Evolutionary conservation across 1,284 basidiomycete genomes (phyloP).

Genomic region (Pseudozyma sp.): DNA sequence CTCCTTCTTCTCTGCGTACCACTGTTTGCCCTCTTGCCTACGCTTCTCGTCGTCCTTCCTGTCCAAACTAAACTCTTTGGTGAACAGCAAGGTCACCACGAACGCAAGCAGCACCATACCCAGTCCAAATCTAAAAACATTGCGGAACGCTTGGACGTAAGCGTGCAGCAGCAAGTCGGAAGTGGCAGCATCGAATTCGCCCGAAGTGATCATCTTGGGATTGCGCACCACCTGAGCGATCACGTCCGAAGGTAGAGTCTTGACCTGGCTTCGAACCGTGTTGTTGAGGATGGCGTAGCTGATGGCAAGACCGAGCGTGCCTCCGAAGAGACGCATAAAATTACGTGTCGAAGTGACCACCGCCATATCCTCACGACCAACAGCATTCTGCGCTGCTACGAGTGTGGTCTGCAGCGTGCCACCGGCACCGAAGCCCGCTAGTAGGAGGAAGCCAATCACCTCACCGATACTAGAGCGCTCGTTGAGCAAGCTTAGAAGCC

Average conservation of each 20-base stretch:
- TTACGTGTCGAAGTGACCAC: constrained; percentile 79
- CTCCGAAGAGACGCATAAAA: constrained; percentile 77
- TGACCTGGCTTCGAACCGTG: constrained; percentile 22
- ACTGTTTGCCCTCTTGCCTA: constrained; percentile 69
- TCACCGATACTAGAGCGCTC: constrained; percentile 72
- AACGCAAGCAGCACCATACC: constrained; percentile 52
- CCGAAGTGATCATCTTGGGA: constrained; percentile 34
- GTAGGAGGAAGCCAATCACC: constrained; percentile 77
- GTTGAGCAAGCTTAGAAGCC: constrained; percentile 76
- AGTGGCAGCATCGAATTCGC: constrained; percentile 19
- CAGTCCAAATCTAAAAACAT: constrained; percentile 71
- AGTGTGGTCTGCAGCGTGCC: constrained; percentile 70
- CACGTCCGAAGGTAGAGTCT: constrained; percentile 10
- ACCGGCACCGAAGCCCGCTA: constrained; percentile 78
- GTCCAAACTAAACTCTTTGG: constrained; percentile 74
- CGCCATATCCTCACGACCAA: constrained; percentile 76
- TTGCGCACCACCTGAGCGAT: constrained; percentile 38
- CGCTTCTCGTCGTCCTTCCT: constrained; percentile 74
- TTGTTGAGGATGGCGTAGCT: constrained; percentile 72
- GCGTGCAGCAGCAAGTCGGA: constrained; percentile 72
- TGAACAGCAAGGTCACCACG: constrained; percentile 71
- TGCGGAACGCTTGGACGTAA: constrained; percentile 74
- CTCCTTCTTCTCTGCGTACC: constrained; percentile 46
- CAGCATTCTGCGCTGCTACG: constrained; percentile 78
- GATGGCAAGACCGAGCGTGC: constrained; percentile 75